Percentiles rank a stretch among this genome's conserved stretches.
Conservation (phyloP, 257 asterid genomes). For the Solanum lignicaule region DNA sequence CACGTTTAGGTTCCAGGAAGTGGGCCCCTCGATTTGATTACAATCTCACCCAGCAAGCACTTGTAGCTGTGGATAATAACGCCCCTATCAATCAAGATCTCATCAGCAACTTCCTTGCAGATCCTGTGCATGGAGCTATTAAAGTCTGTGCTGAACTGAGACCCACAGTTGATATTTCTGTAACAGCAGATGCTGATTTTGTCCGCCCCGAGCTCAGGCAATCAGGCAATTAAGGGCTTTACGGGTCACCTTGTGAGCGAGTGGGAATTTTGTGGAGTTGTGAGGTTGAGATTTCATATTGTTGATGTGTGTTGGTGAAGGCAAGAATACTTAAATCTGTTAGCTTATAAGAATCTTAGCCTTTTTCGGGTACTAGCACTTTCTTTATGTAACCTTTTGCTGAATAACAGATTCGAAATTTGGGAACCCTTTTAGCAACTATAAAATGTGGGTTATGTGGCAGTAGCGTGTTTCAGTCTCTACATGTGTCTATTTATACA, state of each 20-base stretch:
- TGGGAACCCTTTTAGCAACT: not conserved
- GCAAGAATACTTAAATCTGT: not conserved
- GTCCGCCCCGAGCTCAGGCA: constrained; percentile 90
- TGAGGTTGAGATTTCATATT: not conserved
- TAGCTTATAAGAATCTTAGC: not conserved
- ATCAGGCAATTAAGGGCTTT: constrained; percentile 21
- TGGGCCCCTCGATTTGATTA: constrained; percentile 96
- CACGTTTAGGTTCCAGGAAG: constrained; percentile 83
- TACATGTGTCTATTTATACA: not conserved
- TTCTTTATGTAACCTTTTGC: not conserved
- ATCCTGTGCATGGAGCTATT: constrained; percentile 77
- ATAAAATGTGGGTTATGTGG: not conserved
- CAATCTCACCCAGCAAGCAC: constrained; percentile 83
- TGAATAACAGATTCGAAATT: not conserved
- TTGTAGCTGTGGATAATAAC: constrained; percentile 60
- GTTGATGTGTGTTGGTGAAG: not conserved
- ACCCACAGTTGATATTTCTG: constrained; percentile 91
- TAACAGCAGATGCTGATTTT: constrained; percentile 80
- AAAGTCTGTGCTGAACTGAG: constrained; percentile 82
- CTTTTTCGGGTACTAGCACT: not conserved
- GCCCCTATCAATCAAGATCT: constrained; percentile 69
- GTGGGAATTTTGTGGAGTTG: not conserved
- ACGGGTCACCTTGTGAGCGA: not conserved
- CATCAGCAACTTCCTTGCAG: constrained; percentile 78
- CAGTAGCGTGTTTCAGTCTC: not conserved